Evolutionary conservation across 345 rosid genomes (phyloP).

Genomic region (Citrus medica): DNA sequence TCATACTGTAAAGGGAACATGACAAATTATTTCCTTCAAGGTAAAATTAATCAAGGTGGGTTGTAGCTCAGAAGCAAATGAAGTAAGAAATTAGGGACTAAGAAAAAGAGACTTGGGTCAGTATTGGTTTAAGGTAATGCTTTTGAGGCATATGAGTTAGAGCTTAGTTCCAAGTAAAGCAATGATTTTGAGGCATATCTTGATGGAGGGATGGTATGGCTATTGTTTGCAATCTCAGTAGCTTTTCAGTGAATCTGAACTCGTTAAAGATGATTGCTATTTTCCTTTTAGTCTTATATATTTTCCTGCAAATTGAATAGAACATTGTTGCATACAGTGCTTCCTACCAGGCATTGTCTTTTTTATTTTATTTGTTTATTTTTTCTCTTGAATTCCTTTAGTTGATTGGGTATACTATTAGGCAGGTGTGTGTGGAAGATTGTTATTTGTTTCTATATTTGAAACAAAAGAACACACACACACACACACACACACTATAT

Average conservation of each 20-base stretch:
- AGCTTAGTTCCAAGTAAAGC: not conserved
- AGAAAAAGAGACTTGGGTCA: not conserved
- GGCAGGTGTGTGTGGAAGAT: not conserved
- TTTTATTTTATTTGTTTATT: not conserved
- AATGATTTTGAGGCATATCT: not conserved
- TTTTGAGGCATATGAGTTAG: not conserved
- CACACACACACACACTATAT: too few relatives aligned
- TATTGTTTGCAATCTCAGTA: not conserved
- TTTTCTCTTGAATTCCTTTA: not conserved
- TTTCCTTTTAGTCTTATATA: not conserved
- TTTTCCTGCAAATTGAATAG: not conserved
- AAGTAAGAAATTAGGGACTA: not conserved
- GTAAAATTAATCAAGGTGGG: not conserved
- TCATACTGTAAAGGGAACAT: not conserved
- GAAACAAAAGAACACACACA: not conserved
- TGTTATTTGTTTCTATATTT: not conserved
- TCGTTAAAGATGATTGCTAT: not conserved
- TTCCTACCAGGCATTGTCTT: not conserved
- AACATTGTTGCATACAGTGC: not conserved
- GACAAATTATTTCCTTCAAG: not conserved
- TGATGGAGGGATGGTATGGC: slow-evolving; percentile 2
- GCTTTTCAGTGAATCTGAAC: not conserved
- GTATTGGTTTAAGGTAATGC: not conserved
- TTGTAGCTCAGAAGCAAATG: not conserved
- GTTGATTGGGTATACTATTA: not conserved